These are phyloP conservation scores for Penicillium fuscoglaucum DNA, from an alignment of 2,329 filamentous ascomycete species.

Conservation along the genomic window DNA sequence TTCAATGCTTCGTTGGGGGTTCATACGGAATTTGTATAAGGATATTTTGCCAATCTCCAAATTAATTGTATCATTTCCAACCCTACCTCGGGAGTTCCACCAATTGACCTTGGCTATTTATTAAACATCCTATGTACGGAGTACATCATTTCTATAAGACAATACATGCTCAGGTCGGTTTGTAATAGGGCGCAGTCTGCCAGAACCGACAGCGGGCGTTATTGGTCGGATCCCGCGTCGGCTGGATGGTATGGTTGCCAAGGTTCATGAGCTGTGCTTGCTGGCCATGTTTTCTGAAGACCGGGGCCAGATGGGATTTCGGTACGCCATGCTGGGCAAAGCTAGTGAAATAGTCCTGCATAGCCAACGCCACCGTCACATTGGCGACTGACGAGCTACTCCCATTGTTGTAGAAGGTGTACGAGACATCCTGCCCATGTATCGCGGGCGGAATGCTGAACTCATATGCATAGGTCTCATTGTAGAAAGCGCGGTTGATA, in stretches of 20 bases:
- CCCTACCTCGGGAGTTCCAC: not conserved
- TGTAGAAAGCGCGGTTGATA: slow-evolving; percentile 51
- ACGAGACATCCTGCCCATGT: slow-evolving; percentile 54
- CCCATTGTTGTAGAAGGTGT: slow-evolving; percentile 52
- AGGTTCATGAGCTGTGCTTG: slow-evolving; percentile 49
- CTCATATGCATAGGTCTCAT: slow-evolving; percentile 54
- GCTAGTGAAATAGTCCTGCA: slow-evolving; percentile 43
- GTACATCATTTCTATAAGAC: not conserved
- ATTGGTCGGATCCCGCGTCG: slow-evolving; percentile 47
- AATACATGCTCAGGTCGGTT: not conserved
- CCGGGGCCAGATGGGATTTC: slow-evolving; percentile 38
- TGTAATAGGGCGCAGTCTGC: slow-evolving; percentile 51
- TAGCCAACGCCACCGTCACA: slow-evolving; percentile 32
- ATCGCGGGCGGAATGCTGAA: slow-evolving; percentile 56
- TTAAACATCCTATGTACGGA: not conserved
- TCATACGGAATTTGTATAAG: not conserved
- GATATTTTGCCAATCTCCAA: not conserved
- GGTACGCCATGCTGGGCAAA: slow-evolving; percentile 39
- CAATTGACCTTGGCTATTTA: not conserved
- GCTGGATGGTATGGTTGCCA: slow-evolving; percentile 43
- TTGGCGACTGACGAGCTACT: slow-evolving; percentile 33
- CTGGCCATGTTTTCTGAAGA: slow-evolving; percentile 51
- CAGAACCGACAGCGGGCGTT: slow-evolving; percentile 55
- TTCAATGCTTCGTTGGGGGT: not conserved
- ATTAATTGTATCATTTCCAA: not conserved